Base-by-base conservation (phyloP, 1,284 basidiomycete species). In the Cronartium ribicola region DNA sequence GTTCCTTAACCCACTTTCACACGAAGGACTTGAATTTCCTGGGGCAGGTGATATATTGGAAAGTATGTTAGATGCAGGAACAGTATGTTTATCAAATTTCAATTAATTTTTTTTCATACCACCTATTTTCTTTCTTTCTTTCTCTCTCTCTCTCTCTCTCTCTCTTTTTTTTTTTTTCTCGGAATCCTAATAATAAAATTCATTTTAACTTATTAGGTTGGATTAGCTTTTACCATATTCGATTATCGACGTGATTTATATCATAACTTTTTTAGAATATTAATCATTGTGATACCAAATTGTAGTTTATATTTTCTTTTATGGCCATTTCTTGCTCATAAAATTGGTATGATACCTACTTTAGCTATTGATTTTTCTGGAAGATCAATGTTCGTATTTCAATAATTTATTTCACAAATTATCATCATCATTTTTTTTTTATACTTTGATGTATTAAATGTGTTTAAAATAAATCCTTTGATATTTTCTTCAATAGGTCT, bases 191-290 rank as follows among this genome's bases (percentile, higher is more conserved):
- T 20, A n/a, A 20, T 8, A 55, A 17, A 55, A 20, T 55, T 55
- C 5, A 55, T 55, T 29, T 20, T 22, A 1, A 20, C 0, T 0
- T 20, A 20, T 17, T 43, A 66, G 65, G 65, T 66, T 13, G 65
- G 20, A 36, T 44, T 66, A 8, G 65, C 65, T 7, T 66, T 66
- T 36, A 48, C 65, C 13, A 55, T 66, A 20, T 66, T 66, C 20
- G 44, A 66, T 51, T 66, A 66, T 37, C 65, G 65, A 6, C 37
- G 37, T 22, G 65, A 66, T 40, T 43, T 66, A 8, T 66, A 66
- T 55, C 22, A 48, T 13, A 66, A 66, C 39, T 66, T 66, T 48
- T 66, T 66, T 17, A 40, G 65, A n/a, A 37, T 55, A 14, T 48
- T 55, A 17, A 5, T 66, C 7, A 22, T 66, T 6, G 41, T 66